Base-by-base conservation (phyloP, 768 basidiomycete genomes). In the Rhizopogon salebrosus region DNA sequence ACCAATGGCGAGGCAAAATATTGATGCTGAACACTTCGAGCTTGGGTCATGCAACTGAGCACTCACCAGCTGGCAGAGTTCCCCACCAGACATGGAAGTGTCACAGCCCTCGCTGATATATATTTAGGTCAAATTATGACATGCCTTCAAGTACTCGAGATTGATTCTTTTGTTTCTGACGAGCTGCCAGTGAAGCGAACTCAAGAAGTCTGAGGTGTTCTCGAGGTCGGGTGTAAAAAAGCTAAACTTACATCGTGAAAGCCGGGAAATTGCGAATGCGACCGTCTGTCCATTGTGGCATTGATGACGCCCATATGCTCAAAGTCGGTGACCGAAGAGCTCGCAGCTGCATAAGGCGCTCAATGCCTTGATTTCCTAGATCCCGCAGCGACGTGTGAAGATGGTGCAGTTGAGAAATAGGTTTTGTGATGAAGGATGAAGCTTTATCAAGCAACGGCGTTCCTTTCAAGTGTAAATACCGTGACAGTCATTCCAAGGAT, bases 1-100 rank as follows among this genome's bases (percentile, higher is more conserved):
- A 2, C 55, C 52, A 42, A 55, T 56, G 13, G 55, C 23, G 38
- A 57, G 63, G 2, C 56, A 54, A n/a, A n/a, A n/a, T n/a, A 7
- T 55, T 38, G n/a, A 67, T 53, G 3, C 24, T 23, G 20, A 65
- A 65, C 4, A 52, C 46, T 49, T 65, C 54, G 0, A 67, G 34
- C 4, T 41, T 10, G n/a, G 65, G 60, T 65, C 64, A 65, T 1
- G 60, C n/a, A n/a, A n/a, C n/a, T n/a, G n/a, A n/a, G n/a, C 56
- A 2, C 26, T 51, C 0, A 54, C 63, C 0, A 67, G 35, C 38
- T 54, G 52, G 7, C 52, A 24, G 0, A 64, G 52, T 26, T 52
- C 54, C 1, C 53, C 36, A 38, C 65, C 65, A 27, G 54, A 54
- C 5, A 64, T 6, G 55, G 42, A 20, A 57, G 42, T 0, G 54